Base-by-base conservation (phyloP, 1,139 yeast genomes). In the Geotrichum histeridarum region DNA sequence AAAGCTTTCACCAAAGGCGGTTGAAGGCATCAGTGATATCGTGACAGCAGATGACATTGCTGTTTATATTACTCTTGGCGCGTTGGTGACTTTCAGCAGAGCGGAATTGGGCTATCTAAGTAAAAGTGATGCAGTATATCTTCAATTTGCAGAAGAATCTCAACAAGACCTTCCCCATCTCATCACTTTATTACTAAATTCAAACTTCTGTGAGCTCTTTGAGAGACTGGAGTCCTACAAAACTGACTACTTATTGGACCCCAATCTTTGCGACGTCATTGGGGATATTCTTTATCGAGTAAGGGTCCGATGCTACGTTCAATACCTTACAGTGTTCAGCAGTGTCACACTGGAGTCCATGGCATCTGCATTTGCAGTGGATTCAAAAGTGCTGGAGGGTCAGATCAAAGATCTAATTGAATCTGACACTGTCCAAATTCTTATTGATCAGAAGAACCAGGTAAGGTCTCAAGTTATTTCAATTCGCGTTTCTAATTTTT, bases 121-220 rank as follows among this genome's bases (percentile, higher is more conserved):
- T 31, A 57, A 61, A 44, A 59, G 59, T 60, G 94, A 86, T 65
- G 79, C 79, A 57, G 78, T 77, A 33, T 88, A 87, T 69, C 87
- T 84, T 63, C 77, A 79, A 50, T 86, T 86, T 64, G 77, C 85
- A 42, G 81, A 78, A 53, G 59, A 52, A 1, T 36, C 58, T 6
- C 56, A 50, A 11, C 56, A 57, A 42, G 37, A 50, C 44, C 32
- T 59, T 36, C 50, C 55, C n/a, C 50, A 52, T 15, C 49, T 60
- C 50, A 54, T 61, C 15, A 42, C 53, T 12, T 43, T 58, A 7
- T 58, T 62, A 38, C 54, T 59, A 8, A 50, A 50, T 22, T 54
- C 61, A 8, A 54, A 53, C 22, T 59, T 54, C 36, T 37, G 41
- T 4, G 55, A 48, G 31, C 58, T 64, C 22, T 61, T 63, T 47